A percentile compares a stretch with the other conserved stretches of the same genome.
These are phyloP conservation scores for Cylindrodendrum hubeiense DNA, from an alignment of 2,329 filamentous ascomycete genomes.

Conservation along the genomic window DNA sequence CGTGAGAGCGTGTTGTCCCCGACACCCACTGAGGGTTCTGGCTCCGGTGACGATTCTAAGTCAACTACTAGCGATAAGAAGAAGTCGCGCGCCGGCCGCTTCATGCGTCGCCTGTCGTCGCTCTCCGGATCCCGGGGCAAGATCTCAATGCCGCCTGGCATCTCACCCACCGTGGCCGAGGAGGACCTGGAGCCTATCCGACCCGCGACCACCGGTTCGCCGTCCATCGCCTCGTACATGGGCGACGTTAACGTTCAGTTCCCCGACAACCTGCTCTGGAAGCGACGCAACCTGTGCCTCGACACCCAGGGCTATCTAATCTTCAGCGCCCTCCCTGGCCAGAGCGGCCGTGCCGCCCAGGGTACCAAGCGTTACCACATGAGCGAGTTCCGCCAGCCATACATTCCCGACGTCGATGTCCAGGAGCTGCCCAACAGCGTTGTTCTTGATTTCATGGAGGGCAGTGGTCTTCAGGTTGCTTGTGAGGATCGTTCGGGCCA, in stretches of 20 bases:
- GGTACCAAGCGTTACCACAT: constrained; percentile 84
- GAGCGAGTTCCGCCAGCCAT: constrained; percentile 83
- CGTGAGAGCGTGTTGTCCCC: constrained; percentile 53
- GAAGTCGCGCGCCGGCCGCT: constrained; percentile 65
- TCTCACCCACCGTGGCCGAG: constrained; percentile 65
- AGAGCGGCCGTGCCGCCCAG: constrained; percentile 60
- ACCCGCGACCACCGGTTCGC: constrained; percentile 47
- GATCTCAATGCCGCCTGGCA: constrained; percentile 54
- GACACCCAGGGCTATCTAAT: constrained; percentile 88
- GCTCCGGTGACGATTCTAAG: constrained; percentile 62
- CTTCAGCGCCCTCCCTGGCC: constrained; percentile 72
- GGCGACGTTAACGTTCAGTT: constrained; percentile 98
- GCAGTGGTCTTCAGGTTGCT: constrained; percentile 72
- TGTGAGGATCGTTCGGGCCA: constrained; percentile 73
- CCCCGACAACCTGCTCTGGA: constrained; percentile 96
- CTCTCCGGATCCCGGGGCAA: constrained; percentile 62
- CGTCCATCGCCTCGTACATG: constrained; percentile 73
- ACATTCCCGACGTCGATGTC: constrained; percentile 87
- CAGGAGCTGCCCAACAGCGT: constrained; percentile 94
- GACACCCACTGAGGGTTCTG: constrained; percentile 57
- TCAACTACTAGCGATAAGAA: constrained; percentile 59
- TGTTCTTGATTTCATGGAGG: constrained; percentile 70
- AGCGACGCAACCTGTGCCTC: constrained; percentile 88
- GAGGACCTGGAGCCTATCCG: constrained; percentile 53
- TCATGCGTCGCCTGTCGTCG: constrained; percentile 70